Percentiles rank a stretch among this genome's conserved stretches.
These are phyloP conservation scores for Penicillium maclennaniae DNA, from an alignment of 495 filamentous ascomycete species.

Conservation along the genomic window DNA sequence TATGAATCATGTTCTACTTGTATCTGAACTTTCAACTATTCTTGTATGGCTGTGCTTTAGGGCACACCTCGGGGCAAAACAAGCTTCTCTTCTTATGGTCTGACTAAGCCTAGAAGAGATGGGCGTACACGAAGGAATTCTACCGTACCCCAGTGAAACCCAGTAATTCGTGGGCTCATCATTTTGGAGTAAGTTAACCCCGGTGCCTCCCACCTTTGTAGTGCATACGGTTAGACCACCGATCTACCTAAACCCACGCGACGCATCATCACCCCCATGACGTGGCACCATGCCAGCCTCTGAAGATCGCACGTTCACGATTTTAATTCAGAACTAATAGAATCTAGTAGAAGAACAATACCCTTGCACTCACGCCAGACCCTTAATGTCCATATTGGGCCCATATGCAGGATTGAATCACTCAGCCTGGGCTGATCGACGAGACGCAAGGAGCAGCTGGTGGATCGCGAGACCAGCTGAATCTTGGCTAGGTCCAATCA, in stretches of 20 bases:
- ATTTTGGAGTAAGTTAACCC: neutral
- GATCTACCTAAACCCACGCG: neutral
- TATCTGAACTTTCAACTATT: neutral
- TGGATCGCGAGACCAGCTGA: neutral
- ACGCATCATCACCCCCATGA: neutral
- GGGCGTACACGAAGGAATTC: neutral
- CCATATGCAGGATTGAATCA: neutral
- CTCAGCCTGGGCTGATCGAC: neutral
- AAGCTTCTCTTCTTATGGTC: neutral
- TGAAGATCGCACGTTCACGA: no score
- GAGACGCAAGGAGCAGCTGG: neutral
- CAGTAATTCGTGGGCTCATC: neutral
- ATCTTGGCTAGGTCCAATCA: conserved; percentile 10
- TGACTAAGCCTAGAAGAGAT: neutral
- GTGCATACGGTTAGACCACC: neutral
- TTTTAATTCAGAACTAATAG: no score
- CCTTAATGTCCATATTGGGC: neutral
- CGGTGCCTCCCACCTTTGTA: neutral
- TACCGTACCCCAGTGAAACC: neutral
- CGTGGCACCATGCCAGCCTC: no score
- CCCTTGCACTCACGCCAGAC: neutral
- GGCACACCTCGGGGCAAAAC: neutral
- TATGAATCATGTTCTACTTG: neutral
- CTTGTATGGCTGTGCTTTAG: neutral
- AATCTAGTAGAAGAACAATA: neutral